phyloP scores from a whole-genome alignment of 75 land plant genomes.

The Pinus tabuliformis region DNA sequence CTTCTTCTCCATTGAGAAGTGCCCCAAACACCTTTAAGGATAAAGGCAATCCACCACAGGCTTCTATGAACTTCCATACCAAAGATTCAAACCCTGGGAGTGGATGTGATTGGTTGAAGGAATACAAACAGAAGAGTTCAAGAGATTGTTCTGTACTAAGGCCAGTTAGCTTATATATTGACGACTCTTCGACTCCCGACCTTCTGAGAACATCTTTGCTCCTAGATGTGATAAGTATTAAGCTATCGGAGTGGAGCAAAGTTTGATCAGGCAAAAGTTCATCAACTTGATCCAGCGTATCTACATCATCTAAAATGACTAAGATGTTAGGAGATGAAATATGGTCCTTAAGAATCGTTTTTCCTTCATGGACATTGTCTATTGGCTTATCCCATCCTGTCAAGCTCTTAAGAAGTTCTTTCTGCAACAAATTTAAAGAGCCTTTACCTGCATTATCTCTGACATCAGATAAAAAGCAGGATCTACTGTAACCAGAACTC shows the following conservation, averaged over 20 bases:
- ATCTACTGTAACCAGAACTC: neutral
- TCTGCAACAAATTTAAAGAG: neutral
- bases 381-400: neutral
- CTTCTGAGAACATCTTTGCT: neutral
- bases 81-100: neutral
- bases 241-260: neutral
- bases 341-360: neutral
- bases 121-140: neutral
- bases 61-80: neutral
- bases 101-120: neutral
- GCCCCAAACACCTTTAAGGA: neutral
- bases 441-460: neutral
- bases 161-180: neutral
- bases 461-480: neutral
- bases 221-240: neutral
- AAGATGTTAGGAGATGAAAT: neutral
- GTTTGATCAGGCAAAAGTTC: neutral
- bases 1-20: neutral
- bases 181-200: neutral
- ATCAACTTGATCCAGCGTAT: neutral
- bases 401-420: neutral
- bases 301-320: neutral
- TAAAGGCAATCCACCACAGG: neutral
- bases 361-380: neutral
- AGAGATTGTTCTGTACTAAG: neutral